A percentile compares a stretch with the other conserved stretches of the same genome.
Conservation (phyloP, 441 rosid species). For the Gossypium gossypioides region DNA sequence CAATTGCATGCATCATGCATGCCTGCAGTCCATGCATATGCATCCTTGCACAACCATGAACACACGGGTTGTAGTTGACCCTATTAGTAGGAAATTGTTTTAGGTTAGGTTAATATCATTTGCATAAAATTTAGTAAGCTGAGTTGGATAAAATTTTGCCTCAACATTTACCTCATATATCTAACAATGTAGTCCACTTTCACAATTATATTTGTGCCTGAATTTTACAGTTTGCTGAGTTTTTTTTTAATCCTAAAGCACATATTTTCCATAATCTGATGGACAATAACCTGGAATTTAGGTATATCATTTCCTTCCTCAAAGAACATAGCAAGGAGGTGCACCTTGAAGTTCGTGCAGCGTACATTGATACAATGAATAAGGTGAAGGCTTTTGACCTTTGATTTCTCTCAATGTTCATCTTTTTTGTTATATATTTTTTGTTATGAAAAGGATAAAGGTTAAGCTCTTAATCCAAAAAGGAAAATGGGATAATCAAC, state of each 20-base stretch:
- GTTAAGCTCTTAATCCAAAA: background rate
- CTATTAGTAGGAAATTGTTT: background rate
- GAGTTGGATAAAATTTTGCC: background rate
- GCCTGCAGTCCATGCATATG: background rate
- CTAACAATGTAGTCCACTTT: background rate
- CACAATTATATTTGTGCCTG: background rate
- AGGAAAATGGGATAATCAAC: background rate
- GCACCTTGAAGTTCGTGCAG: slow-evolving; percentile 79
- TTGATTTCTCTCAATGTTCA: background rate
- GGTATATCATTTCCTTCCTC: slow-evolving; percentile 81
- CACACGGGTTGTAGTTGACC: background rate
- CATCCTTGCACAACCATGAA: background rate
- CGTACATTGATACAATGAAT: slow-evolving; percentile 96
- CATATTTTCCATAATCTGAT: slow-evolving; percentile 8
- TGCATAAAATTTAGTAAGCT: background rate
- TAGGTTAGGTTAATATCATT: background rate
- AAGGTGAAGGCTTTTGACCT: slow-evolving; percentile 44
- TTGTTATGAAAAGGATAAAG: background rate
- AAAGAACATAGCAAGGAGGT: slow-evolving; percentile 93
- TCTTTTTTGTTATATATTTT: background rate
- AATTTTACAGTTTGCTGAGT: background rate
- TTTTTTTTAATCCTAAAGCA: background rate
- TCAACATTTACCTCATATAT: background rate
- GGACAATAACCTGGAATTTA: slow-evolving; percentile 23
- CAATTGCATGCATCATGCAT: background rate